Base-by-base conservation (phyloP, 2,329 filamentous ascomycete genomes). In the Aureobasidium sp. region DNA sequence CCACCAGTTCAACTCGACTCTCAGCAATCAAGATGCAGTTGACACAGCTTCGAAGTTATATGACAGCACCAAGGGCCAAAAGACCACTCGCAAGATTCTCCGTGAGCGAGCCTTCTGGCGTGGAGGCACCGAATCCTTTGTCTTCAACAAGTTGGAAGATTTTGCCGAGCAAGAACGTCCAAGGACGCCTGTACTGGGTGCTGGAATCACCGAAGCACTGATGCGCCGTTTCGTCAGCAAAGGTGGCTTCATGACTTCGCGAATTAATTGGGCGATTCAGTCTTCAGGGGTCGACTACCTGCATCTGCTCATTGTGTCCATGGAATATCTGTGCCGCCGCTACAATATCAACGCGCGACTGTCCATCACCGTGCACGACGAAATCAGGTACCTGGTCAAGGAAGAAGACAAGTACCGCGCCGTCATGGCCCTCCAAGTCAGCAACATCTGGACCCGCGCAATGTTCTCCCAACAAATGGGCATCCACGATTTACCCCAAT, bases 201-300 rank as follows among this genome's bases (percentile, higher is more conserved):
- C 94, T 11, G 93, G 92, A 17, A 99, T 99, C 67, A 99, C 94
- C 0, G 91, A 99, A 76, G 94, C 95, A 0, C 79, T 99, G 22
- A 95, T 96, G 87, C 82, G 87, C 59, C 87, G 90, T 17, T 96
- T 88, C 71, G 87, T 99, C 69, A 90, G 84, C 74, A 94, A 90
- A 71, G 91, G 92, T 39, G 90, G 88, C 25, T 99, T 96, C 76
- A 87, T 99, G 78, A 97, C 94, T 1, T 95, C 89, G 20, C 87
- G 95, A 37, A 97, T 99, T 76, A 99, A 99, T 72, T 99, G 94
- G 94, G 94, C 94, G 3, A 97, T 99, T 68, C 94, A 99, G 71
- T 97, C 92, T 0, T 96, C 90, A 0, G 94, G 95, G 5, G 93
- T 97, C 4, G 95, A 99, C 74, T 99, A 99, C 73, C 83, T 99